Evolutionary conservation across 192 early-diverging fungal species (phyloP).

Genomic region (Coemansia sp.): DNA sequence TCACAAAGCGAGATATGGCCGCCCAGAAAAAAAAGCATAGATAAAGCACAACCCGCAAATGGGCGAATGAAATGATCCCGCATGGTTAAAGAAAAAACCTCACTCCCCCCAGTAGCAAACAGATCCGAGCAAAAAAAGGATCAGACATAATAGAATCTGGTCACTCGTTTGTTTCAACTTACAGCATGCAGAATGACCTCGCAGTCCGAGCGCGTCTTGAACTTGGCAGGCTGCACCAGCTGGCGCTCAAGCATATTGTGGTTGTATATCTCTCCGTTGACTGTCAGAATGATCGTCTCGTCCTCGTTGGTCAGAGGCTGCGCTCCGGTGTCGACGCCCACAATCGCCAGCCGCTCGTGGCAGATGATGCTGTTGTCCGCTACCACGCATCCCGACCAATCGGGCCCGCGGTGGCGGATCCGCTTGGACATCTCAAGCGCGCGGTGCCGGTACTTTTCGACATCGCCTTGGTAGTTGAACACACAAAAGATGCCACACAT

Average conservation of each 20-base stretch:
- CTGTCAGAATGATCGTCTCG: conserved; percentile 81
- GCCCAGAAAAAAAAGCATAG: no score
- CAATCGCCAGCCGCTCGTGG: conserved; percentile 98
- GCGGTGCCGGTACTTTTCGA: conserved; percentile 73
- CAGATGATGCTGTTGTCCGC: conserved; percentile 85
- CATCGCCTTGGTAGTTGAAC: conserved; percentile 82
- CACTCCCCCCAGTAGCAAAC: neutral
- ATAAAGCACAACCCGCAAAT: no score
- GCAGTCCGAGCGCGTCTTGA: conserved; percentile 98
- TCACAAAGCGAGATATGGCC: no score
- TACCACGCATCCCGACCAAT: conserved; percentile 91
- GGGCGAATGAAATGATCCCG: no score
- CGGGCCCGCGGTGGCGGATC: conserved; percentile 97
- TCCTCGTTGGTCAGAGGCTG: conserved; percentile 95
- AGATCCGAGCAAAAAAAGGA: neutral
- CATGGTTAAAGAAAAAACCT: no score
- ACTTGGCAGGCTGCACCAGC: conserved; percentile 70
- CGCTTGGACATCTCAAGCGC: conserved; percentile 77
- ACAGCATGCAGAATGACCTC: conserved; percentile 89
- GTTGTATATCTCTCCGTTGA: conserved; percentile 99
- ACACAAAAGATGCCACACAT: conserved; percentile 99
- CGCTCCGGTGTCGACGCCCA: conserved; percentile 94
- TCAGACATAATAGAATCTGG: no score
- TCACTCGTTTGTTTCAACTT: conserved; percentile 7
- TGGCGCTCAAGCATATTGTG: conserved; percentile 77